A percentile compares a stretch with the other conserved stretches of the same genome.
phyloP scores from a whole-genome alignment of 2,329 filamentous ascomycete genomes.

The Fusarium pseudocircinatum region DNA sequence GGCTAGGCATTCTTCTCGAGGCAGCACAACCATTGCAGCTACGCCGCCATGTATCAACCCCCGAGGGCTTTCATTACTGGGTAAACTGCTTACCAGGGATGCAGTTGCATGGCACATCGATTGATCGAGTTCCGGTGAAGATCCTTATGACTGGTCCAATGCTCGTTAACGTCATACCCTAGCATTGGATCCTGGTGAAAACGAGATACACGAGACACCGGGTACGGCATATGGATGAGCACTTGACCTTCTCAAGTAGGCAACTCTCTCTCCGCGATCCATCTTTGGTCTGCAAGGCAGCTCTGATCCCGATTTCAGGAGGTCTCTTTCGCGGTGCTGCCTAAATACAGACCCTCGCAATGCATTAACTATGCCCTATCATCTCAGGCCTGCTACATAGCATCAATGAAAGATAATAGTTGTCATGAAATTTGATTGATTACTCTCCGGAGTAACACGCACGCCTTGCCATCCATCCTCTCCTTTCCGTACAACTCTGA shows the following conservation, averaged over 20 bases:
- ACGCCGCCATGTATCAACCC: not conserved
- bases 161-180: constrained; percentile 17
- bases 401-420: not conserved
- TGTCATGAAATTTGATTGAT: not conserved
- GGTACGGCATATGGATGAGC: constrained; percentile 15
- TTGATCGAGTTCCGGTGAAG: constrained; percentile 2
- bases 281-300: constrained; percentile 9
- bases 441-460: constrained; percentile 23
- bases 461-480: constrained; percentile 32
- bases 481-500: constrained; percentile 19
- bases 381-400: not conserved
- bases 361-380: not conserved
- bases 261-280: constrained; percentile 15
- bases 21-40: not conserved
- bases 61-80: not conserved
- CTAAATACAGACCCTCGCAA: not conserved
- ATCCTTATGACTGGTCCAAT: constrained; percentile 16
- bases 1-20: constrained; percentile 17
- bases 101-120: not conserved
- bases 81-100: not conserved
- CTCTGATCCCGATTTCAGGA: constrained; percentile 8
- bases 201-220: constrained; percentile 20
- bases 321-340: not conserved
- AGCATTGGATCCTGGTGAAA: not conserved
- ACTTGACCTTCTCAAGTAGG: constrained; percentile 15